phyloP scores from a whole-genome alignment of 2,329 filamentous ascomycete genomes.

The Colletotrichum sp. region DNA sequence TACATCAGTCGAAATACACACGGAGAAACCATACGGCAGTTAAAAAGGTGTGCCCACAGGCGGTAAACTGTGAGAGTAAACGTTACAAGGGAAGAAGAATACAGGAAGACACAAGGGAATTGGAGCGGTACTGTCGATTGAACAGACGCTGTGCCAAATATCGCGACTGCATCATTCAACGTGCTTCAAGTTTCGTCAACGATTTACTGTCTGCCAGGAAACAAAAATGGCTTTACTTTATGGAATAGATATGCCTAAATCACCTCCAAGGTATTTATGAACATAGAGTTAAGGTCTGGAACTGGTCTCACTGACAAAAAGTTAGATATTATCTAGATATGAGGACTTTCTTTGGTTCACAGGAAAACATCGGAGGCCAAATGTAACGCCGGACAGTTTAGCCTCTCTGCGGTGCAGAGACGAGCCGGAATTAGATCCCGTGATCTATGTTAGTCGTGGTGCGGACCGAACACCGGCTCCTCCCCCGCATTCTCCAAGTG shows the following conservation, averaged over 20 bases:
- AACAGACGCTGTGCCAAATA: neutral
- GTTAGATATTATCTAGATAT: neutral
- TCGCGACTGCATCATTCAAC: neutral
- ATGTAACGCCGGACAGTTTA: neutral
- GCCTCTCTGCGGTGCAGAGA: neutral
- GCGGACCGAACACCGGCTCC: neutral
- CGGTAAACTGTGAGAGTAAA: too few species aligned
- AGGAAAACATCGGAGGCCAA: neutral
- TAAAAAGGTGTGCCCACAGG: too few species aligned
- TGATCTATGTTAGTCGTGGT: neutral
- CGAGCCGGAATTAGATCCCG: neutral
- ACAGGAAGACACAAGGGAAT: neutral
- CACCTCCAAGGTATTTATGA: neutral
- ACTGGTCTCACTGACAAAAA: neutral
- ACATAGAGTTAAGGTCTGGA: neutral
- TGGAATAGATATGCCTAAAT: neutral
- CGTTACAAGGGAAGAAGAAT: too few species aligned
- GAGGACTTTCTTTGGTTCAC: neutral
- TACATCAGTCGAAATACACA: neutral
- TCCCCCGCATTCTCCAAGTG: slow-evolving; percentile 13
- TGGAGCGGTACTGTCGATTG: neutral
- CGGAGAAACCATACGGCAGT: neutral
- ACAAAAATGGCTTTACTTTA: accelerated
- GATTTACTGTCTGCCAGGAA: neutral
- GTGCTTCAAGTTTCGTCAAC: neutral